Evolutionary conservation across 2,329 filamentous ascomycete species (phyloP).

Genomic region (Emergomyces orientalis): DNA sequence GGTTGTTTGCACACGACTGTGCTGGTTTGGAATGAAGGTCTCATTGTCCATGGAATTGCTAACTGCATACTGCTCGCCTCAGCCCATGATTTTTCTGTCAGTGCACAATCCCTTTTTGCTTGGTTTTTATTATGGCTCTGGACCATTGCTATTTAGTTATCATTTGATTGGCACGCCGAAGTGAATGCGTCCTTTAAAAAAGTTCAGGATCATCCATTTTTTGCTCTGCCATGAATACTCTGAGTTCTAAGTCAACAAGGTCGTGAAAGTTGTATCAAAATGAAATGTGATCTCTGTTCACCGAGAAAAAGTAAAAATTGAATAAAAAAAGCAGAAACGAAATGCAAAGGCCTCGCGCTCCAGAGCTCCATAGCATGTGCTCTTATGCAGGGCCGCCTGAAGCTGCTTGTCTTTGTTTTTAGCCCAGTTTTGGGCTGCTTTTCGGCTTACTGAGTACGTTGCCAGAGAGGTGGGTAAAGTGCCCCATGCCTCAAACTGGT

Average conservation of each 20-base stretch:
- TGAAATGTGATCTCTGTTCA: background rate
- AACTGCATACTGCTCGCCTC: background rate
- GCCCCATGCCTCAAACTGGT: slow-evolving; percentile 4
- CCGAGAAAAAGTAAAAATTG: background rate
- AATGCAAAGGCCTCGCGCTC: background rate
- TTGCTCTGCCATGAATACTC: no score
- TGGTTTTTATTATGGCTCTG: background rate
- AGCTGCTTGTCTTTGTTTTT: background rate
- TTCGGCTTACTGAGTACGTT: background rate
- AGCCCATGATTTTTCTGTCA: background rate
- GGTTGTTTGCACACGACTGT: background rate
- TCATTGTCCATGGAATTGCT: background rate
- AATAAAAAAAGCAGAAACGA: background rate
- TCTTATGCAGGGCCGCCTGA: background rate
- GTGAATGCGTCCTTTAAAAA: background rate
- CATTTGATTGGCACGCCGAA: background rate
- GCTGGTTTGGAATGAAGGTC: background rate
- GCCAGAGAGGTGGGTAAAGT: background rate
- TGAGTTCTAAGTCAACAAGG: background rate
- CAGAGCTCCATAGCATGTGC: background rate
- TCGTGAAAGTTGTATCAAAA: background rate
- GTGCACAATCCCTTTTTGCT: background rate
- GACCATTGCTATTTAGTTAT: background rate
- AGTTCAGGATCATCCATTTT: background rate
- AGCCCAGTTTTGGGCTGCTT: no score